phyloP scores from a whole-genome alignment of 306 rosid genomes.

The cucumber (Cucumis sativus) region Cucumber_9930_V3 NC_026656.2:1712001-1712500 shows the following conservation, averaged over 20 bases:
- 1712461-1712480: slow-evolving; percentile 16
- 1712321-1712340: slow-evolving; percentile 62
- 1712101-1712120: slow-evolving; percentile 66
- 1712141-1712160: slow-evolving; percentile 59
- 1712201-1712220: not conserved
- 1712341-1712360: slow-evolving; percentile 77
- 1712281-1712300: slow-evolving; percentile 41
- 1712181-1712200: slow-evolving; percentile 59
- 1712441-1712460: slow-evolving; percentile 36
- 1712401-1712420: slow-evolving; percentile 76
- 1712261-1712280: not conserved
- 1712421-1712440: slow-evolving; percentile 12
- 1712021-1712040: slow-evolving; percentile 51
- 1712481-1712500: not conserved
- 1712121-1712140: slow-evolving; percentile 80
- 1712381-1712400: slow-evolving; percentile 93
- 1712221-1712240: too few relatives aligned
- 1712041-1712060: slow-evolving; percentile 44
- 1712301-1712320: slow-evolving; percentile 53
- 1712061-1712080: slow-evolving; percentile 55
- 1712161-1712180: slow-evolving; percentile 69
- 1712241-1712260: too few relatives aligned
- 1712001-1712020: slow-evolving; percentile 25
- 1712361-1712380: slow-evolving; percentile 79
- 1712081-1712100: slow-evolving; percentile 70